Evolutionary conservation across 2,329 filamentous ascomycete genomes (phyloP).

Genomic region (Aspergillus jensenii): DNA sequence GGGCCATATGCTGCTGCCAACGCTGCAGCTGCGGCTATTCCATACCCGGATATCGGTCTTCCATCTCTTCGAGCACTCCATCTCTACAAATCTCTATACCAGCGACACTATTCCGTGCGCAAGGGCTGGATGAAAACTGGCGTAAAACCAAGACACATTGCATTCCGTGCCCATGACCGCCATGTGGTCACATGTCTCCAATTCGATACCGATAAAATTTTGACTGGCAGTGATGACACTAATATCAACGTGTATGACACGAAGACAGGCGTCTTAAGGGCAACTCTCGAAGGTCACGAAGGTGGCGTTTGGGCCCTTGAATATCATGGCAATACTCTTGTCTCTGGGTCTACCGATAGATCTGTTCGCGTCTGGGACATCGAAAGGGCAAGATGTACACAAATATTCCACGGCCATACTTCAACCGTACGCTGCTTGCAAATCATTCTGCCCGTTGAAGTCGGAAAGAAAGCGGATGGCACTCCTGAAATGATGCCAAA

Average conservation of each 20-base stretch:
- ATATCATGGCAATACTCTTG: slow-evolving; percentile 90
- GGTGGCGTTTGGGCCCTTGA: slow-evolving; percentile 97
- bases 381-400: slow-evolving; percentile 84
- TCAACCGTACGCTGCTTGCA: slow-evolving; percentile 95
- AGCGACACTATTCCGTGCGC: slow-evolving; percentile 85
- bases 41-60: slow-evolving; percentile 77
- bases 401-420: slow-evolving; percentile 96
- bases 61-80: slow-evolving; percentile 79
- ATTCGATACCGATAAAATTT: slow-evolving; percentile 96
- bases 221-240: slow-evolving; percentile 96
- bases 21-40: slow-evolving; percentile 77
- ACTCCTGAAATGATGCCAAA: slow-evolving; percentile 84
- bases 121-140: slow-evolving; percentile 86
- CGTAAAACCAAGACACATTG: slow-evolving; percentile 83
- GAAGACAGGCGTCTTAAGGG: slow-evolving; percentile 82
- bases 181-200: slow-evolving; percentile 98
- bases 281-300: slow-evolving; percentile 87
- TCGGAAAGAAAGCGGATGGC: slow-evolving; percentile 70
- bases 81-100: slow-evolving; percentile 94
- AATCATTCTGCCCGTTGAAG: slow-evolving; percentile 82
- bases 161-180: slow-evolving; percentile 91
- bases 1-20: slow-evolving; percentile 82
- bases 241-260: slow-evolving; percentile 98
- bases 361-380: slow-evolving; percentile 99
- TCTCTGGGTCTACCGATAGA: slow-evolving; percentile 93